Base-by-base conservation (phyloP, 2,329 filamentous ascomycete genomes). In the Aspergillus chevalieri region DNA sequence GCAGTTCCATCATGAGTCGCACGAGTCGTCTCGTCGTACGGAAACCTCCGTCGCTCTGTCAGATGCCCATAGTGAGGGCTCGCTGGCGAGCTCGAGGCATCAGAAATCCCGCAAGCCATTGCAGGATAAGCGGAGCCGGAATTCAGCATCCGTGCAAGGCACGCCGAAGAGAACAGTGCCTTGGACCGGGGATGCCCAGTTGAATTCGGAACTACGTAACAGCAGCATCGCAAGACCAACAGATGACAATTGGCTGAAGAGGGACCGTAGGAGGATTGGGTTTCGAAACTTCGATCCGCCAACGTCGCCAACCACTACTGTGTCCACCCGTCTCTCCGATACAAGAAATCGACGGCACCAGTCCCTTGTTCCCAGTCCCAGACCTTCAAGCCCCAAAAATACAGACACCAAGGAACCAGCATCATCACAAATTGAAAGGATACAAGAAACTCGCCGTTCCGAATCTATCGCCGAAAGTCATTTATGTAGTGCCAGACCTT, bases 271-370 rank as follows among this genome's bases (percentile, higher is more conserved):
- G 17, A 56, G 52, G 9, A 59, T 58, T 48, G 56, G 58, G 14
- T 68, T 67, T 33, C 54, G 52, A n/a, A 56, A 59, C 22, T 55
- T 66, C 15, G 63, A 70, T n/a, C 65, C 66, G 6, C 68, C 68
- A 15, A 67, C 62, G 19, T 69, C 67, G 3, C 67, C 67, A 12
- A 67, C 66, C 12, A 49, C 58, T 9, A 59, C 58, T 7, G 47
- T 59, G 17, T 55, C 53, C 21, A 51, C 55, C 24, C 58, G 63
- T n/a, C 52, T 50, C 22, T 47, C 34, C 4, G 56, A 57, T 38
- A 43, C 21, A 14, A 58, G 53, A n/a, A 24, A 47, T 34, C 51
- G 47, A 30, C 15, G 14, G n/a, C 36, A 47, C 14, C 45, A 39
- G 4, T 30, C 46, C 28, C 1, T 38, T 42, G 30, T 8, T 21